Evolutionary conservation across 2,329 filamentous ascomycete species (phyloP).

Genomic region (Apiospora aurea): DNA sequence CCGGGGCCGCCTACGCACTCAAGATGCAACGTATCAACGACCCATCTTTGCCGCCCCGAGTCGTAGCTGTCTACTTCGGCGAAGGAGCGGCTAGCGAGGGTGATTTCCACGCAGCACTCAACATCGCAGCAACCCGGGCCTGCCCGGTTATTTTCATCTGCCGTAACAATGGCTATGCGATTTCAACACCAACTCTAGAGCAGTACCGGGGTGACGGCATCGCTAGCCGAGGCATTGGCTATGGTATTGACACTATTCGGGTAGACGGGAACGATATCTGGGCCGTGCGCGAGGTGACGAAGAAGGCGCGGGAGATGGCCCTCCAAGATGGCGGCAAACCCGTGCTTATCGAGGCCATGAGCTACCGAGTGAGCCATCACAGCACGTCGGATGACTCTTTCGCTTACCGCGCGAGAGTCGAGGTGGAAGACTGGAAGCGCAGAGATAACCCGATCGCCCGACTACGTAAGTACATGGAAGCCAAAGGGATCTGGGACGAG

Average conservation of each 20-base stretch:
- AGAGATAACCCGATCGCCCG: conserved; percentile 88
- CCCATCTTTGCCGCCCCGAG: conserved; percentile 69
- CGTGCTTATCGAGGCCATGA: conserved; percentile 93
- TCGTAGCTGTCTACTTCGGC: conserved; percentile 87
- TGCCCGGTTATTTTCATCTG: conserved; percentile 91
- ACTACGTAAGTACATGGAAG: conserved; percentile 89
- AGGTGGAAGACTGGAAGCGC: conserved; percentile 95
- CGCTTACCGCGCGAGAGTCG: conserved; percentile 89
- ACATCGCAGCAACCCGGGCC: conserved; percentile 88
- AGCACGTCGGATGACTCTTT: conserved; percentile 97
- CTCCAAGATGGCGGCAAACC: conserved; percentile 82
- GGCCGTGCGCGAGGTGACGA: conserved; percentile 82
- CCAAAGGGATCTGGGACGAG: conserved; percentile 83
- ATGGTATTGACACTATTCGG: conserved; percentile 92
- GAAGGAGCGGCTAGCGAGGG: conserved; percentile 91
- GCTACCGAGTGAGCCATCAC: conserved; percentile 97
- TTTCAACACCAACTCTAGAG: conserved; percentile 86
- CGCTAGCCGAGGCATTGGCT: conserved; percentile 83
- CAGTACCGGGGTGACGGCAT: conserved; percentile 94
- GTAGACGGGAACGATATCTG: conserved; percentile 96
- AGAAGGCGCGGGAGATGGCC: conserved; percentile 78
- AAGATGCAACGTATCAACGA: conserved; percentile 81
- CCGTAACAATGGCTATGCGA: conserved; percentile 92
- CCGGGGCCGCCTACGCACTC: conserved; percentile 85
- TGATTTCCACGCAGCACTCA: conserved; percentile 90